Percentiles rank a stretch among this genome's conserved stretches.
Conservation (phyloP, 2,329 filamentous ascomycete species). For the Cercospora zeae-maydis region DNA sequence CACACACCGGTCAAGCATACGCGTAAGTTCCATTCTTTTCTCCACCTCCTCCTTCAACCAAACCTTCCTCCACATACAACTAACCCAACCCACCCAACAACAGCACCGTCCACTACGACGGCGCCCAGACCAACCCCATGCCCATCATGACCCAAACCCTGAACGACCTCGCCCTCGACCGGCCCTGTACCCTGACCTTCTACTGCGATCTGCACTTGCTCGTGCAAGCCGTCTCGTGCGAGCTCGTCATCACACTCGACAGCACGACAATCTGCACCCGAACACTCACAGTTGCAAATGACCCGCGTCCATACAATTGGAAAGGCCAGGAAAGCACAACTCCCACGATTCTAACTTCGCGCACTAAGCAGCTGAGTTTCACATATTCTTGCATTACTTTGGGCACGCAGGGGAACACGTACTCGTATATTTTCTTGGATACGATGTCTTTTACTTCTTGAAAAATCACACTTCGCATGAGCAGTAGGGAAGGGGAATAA, state of each 20-base stretch:
- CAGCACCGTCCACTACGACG: conserved; percentile 3
- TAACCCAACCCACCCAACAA: neutral
- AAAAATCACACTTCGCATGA: too few species aligned
- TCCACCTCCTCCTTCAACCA: neutral
- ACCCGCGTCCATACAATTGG: conserved; percentile 1
- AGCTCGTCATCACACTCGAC: neutral
- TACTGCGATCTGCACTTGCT: neutral
- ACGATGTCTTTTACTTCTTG: conserved; percentile 23
- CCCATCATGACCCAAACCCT: conserved; percentile 3
- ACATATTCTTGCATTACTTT: neutral
- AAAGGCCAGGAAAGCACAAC: neutral
- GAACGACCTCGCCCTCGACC: neutral
- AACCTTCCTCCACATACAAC: neutral
- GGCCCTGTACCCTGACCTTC: neutral
- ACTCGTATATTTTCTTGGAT: conserved; percentile 1
- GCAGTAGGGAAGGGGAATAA: too few species aligned
- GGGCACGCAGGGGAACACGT: neutral
- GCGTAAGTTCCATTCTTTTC: neutral
- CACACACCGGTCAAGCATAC: neutral
- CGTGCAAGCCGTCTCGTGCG: neutral
- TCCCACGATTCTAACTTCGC: neutral
- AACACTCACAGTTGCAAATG: neutral
- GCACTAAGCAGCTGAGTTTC: neutral
- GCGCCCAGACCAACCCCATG: neutral
- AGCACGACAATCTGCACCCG: neutral